Conservation (phyloP, 768 basidiomycete species). For the Termitomyces sp. region DNA sequence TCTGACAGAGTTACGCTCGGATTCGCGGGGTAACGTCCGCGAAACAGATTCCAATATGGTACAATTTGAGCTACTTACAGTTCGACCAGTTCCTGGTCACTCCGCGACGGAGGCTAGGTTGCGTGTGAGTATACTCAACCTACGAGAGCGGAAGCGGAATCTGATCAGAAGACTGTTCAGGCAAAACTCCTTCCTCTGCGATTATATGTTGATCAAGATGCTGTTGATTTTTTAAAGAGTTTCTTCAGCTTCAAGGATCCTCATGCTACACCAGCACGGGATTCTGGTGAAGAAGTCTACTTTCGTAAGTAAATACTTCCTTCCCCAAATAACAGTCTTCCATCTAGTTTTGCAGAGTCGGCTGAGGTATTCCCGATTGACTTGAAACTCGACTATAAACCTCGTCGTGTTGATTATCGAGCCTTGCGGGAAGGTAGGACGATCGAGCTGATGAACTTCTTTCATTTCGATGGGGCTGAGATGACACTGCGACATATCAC, state of each 20-base stretch:
- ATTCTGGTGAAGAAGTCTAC: slow-evolving; percentile 51
- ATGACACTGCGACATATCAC: slow-evolving; percentile 96
- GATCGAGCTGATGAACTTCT: slow-evolving; percentile 99
- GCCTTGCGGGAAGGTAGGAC: slow-evolving; percentile 87
- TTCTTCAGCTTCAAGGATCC: slow-evolving; percentile 88
- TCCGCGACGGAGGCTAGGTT: slow-evolving; percentile 73
- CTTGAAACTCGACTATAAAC: slow-evolving; percentile 97
- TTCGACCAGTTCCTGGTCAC: slow-evolving; percentile 66
- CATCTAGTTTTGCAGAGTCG: slow-evolving; percentile 49
- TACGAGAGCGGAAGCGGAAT: not conserved
- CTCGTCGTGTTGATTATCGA: slow-evolving; percentile 90
- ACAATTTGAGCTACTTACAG: slow-evolving; percentile 70
- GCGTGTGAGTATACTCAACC: slow-evolving; percentile 42
- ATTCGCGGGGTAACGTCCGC: slow-evolving; percentile 81
- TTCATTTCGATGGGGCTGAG: slow-evolving; percentile 98
- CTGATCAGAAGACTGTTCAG: slow-evolving; percentile 30
- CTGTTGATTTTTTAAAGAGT: slow-evolving; percentile 94
- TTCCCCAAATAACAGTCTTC: not conserved
- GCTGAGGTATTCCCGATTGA: slow-evolving; percentile 95
- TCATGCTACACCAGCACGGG: slow-evolving; percentile 29
- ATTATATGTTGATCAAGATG: slow-evolving; percentile 96
- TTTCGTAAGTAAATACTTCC: slow-evolving; percentile 52
- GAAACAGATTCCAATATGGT: slow-evolving; percentile 95
- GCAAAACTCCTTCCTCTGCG: slow-evolving; percentile 87
- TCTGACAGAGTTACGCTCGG: slow-evolving; percentile 76